These are phyloP conservation scores for Vitis hybrid DNA, from an alignment of 177 flowering plant genomes.

Conservation along the genomic window DNA sequence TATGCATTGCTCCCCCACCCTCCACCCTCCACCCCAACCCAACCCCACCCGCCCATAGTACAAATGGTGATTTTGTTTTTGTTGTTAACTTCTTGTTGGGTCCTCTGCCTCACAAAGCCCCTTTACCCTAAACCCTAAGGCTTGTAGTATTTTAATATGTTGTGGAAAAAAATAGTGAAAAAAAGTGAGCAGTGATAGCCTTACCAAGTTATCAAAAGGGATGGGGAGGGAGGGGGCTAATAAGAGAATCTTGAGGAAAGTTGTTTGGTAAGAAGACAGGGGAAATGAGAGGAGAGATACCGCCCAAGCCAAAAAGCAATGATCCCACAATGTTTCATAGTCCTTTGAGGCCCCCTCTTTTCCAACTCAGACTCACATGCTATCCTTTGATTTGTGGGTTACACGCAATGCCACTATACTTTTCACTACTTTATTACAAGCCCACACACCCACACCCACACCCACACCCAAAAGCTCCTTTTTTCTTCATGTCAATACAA, in stretches of 20 bases:
- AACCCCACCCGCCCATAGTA: too few relatives aligned
- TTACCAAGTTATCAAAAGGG: constrained; percentile 20
- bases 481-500: background rate
- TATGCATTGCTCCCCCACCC: background rate
- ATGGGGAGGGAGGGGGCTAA: background rate
- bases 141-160: background rate
- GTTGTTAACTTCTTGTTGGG: too few relatives aligned
- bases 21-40: too few relatives aligned
- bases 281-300: background rate
- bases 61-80: too few relatives aligned
- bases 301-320: too few relatives aligned
- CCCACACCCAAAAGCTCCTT: constrained; percentile 9
- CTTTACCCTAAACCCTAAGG: too few relatives aligned
- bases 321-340: background rate
- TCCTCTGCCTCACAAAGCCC: too few relatives aligned
- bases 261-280: background rate
- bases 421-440: constrained; percentile 5
- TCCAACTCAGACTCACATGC: constrained; percentile 35
- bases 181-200: constrained; percentile 16
- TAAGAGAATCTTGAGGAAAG: background rate
- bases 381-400: constrained; percentile 20
- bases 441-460: background rate
- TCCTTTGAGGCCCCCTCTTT: background rate
- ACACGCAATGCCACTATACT: constrained; percentile 30
- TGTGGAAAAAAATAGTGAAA: background rate